phyloP scores from a whole-genome alignment of 2,329 filamentous ascomycete genomes.

The Chrysoporthe deuterocubensis region DNA sequence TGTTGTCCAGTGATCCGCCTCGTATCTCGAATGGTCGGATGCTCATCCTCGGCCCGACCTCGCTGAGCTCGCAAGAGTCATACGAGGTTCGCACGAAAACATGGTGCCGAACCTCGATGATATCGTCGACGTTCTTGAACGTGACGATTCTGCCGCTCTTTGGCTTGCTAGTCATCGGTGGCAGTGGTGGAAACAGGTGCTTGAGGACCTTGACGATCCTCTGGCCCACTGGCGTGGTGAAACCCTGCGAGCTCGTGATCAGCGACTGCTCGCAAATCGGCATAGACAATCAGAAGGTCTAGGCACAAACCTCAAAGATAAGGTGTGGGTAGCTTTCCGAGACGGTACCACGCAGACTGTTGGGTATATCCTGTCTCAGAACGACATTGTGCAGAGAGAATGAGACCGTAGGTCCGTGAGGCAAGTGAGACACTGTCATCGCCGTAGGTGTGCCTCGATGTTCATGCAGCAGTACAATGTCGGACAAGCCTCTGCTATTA shows the following conservation, averaged over 20 bases:
- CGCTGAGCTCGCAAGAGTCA: slow-evolving; percentile 84
- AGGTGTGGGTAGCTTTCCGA: slow-evolving; percentile 92
- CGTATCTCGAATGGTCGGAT: slow-evolving; percentile 95
- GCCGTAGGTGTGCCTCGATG: slow-evolving; percentile 92
- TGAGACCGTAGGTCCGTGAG: slow-evolving; percentile 82
- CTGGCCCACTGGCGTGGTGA: slow-evolving; percentile 78
- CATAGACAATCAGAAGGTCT: no score
- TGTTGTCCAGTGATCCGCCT: slow-evolving; percentile 88
- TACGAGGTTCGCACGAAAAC: slow-evolving; percentile 95
- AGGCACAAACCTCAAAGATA: slow-evolving; percentile 70
- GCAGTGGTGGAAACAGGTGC: slow-evolving; percentile 90
- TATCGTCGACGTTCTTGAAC: slow-evolving; percentile 92
- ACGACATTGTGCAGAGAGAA: slow-evolving; percentile 94
- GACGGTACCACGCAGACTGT: slow-evolving; percentile 70
- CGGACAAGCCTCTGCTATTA: slow-evolving; percentile 77
- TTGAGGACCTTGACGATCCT: slow-evolving; percentile 89
- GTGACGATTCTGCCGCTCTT: slow-evolving; percentile 92
- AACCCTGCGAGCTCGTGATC: slow-evolving; percentile 56
- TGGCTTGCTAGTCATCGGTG: slow-evolving; percentile 68
- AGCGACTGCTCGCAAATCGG: slow-evolving; percentile 9
- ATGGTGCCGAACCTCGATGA: slow-evolving; percentile 85
- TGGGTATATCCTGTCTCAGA: slow-evolving; percentile 89
- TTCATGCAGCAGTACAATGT: slow-evolving; percentile 87
- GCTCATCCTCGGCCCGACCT: slow-evolving; percentile 95
- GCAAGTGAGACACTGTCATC: slow-evolving; percentile 83